phyloP scores from a whole-genome alignment of 805 yeast genomes.

The Ascoidea asiatica region DNA sequence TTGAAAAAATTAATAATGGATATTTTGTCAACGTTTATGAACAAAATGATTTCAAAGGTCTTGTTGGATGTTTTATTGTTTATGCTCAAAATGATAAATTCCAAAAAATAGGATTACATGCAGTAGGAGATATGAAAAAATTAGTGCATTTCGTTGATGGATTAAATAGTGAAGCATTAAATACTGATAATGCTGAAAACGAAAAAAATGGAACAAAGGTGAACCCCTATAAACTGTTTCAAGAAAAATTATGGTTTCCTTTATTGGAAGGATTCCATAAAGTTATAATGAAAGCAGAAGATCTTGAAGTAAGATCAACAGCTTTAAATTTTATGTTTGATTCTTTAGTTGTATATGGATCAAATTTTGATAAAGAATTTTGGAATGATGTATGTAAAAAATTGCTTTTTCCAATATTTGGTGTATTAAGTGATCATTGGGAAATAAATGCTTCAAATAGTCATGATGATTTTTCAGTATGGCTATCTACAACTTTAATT shows the following conservation, averaged over 20 bases:
- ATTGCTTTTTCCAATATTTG: conserved; percentile 81
- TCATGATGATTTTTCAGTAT: conserved; percentile 81
- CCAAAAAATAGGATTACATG: conserved; percentile 69
- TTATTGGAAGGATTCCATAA: conserved; percentile 76
- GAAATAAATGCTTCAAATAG: conserved; percentile 50
- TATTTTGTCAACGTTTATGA: conserved; percentile 48
- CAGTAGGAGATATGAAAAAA: conserved; percentile 59
- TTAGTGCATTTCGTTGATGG: conserved; percentile 37
- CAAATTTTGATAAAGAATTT: conserved; percentile 53
- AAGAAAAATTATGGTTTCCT: conserved; percentile 55
- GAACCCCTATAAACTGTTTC: not conserved
- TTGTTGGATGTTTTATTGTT: conserved; percentile 65
- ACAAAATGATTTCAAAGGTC: conserved; percentile 47
- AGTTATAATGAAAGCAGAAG: conserved; percentile 86
- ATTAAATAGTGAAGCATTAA: not conserved
- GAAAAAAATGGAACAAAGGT: conserved; percentile 11
- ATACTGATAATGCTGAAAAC: conserved; percentile 12
- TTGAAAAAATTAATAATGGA: conserved; percentile 45
- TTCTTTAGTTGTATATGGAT: conserved; percentile 66
- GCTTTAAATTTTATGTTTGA: conserved; percentile 79
- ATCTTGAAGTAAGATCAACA: conserved; percentile 83
- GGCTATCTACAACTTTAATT: conserved; percentile 93
- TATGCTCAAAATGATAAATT: conserved; percentile 74
- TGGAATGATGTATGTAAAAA: conserved; percentile 77
- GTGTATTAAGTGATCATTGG: conserved; percentile 65